phyloP scores from a whole-genome alignment of 352 stramenopile genomes.

The Globisporangium recalcitrans region DNA sequence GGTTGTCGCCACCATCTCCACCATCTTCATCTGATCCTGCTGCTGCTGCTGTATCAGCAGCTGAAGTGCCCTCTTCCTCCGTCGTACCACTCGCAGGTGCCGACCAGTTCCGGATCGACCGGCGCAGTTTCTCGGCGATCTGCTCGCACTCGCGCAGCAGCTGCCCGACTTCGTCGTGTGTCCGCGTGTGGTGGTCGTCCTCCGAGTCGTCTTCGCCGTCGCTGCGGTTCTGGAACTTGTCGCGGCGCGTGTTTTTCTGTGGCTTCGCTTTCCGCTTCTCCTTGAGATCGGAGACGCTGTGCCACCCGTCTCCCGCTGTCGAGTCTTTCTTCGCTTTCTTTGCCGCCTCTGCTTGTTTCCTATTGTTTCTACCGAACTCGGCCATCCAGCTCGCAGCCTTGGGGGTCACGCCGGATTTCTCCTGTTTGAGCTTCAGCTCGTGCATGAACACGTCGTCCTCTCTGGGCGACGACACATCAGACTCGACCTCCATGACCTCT shows the following conservation, averaged over 20 bases:
- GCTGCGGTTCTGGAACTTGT: slow-evolving; percentile 11
- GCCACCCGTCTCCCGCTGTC: slow-evolving; percentile 8
- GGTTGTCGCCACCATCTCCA: slow-evolving; percentile 21
- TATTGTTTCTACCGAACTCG: slow-evolving; percentile 25
- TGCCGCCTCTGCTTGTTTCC: no score
- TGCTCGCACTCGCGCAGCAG: slow-evolving; percentile 57
- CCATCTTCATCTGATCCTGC: slow-evolving; percentile 15
- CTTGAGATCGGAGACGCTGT: slow-evolving; percentile 17
- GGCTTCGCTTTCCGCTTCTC: slow-evolving; percentile 3
- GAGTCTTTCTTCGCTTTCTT: no score
- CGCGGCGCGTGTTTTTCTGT: not conserved
- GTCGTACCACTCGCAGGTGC: slow-evolving; percentile 18
- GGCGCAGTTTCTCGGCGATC: slow-evolving; percentile 54
- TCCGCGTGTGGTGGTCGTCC: slow-evolving; percentile 45
- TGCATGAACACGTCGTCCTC: slow-evolving; percentile 31
- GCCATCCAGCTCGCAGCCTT: slow-evolving; percentile 47
- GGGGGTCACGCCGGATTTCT: slow-evolving; percentile 6
- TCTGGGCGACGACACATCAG: slow-evolving; percentile 41
- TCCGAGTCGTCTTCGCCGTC: slow-evolving; percentile 32
- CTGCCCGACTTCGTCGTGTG: slow-evolving; percentile 69
- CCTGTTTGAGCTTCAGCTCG: slow-evolving; percentile 30
- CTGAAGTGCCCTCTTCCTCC: not conserved
- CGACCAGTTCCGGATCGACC: slow-evolving; percentile 62
- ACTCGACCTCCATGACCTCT: slow-evolving; percentile 26
- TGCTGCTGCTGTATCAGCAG: not conserved